These are phyloP conservation scores for Casuarina equisetifolia DNA, from an alignment of 306 rosid species.

Conservation along the genomic window DNA sequence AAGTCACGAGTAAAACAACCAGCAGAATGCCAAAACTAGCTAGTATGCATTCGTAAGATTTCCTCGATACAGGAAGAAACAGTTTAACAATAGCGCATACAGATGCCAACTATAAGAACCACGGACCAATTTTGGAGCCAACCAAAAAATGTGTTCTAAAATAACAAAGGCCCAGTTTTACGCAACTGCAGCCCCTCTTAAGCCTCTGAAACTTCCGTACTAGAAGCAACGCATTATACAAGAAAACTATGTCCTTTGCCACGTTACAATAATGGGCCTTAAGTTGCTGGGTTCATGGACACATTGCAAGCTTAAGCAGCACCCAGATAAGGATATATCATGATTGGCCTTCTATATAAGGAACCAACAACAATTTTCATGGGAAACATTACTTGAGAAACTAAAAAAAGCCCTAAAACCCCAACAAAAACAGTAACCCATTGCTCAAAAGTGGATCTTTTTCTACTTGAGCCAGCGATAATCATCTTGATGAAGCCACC, in stretches of 20 bases:
- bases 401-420: neutral
- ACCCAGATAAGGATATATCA: neutral
- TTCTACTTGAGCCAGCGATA: neutral
- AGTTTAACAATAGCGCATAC: neutral
- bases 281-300: neutral
- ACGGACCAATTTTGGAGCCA: neutral
- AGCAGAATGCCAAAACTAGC: neutral
- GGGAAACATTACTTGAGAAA: neutral
- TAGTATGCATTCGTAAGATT: neutral
- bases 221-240: neutral
- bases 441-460: neutral
- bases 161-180: neutral
- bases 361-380: neutral
- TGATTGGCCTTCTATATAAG: neutral
- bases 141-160: neutral
- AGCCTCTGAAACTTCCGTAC: neutral
- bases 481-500: neutral
- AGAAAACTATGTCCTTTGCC: neutral
- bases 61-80: neutral
- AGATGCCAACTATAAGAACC: neutral
- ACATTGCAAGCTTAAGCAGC: neutral
- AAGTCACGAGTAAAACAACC: neutral
- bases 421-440: neutral
- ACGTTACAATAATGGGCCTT: neutral
- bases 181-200: neutral